These are phyloP conservation scores for Albifimbria verrucaria DNA, from an alignment of 2,329 filamentous ascomycete genomes.

Conservation along the genomic window DNA sequence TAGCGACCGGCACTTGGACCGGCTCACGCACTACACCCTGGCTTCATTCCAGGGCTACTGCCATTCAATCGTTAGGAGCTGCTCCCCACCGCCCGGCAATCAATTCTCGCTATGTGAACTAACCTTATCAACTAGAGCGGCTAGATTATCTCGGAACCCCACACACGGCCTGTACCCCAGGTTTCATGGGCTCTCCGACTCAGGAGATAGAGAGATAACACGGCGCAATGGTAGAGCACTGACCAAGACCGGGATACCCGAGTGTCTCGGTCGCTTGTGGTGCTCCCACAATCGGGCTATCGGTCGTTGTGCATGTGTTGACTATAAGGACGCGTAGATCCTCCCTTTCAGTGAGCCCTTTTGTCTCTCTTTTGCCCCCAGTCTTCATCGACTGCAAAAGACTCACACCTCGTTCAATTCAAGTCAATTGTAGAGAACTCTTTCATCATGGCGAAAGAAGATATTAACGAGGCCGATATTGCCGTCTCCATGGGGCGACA, in stretches of 20 bases:
- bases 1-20: neutral
- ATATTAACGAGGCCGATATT: neutral
- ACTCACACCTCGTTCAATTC: neutral
- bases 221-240: too few species aligned
- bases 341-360: neutral
- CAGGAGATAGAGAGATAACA: slow-evolving; percentile 1
- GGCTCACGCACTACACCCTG: neutral
- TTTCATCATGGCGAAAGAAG: neutral
- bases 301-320: too few species aligned
- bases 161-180: neutral
- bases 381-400: neutral
- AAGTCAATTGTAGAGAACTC: neutral
- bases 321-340: neutral
- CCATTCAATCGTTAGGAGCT: too few species aligned
- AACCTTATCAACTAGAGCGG: neutral
- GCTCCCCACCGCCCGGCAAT: neutral
- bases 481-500: neutral
- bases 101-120: neutral
- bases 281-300: too few species aligned
- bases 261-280: too few species aligned
- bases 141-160: neutral
- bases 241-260: neutral
- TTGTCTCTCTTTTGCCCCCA: neutral
- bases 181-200: neutral
- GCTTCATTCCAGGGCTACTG: too few species aligned